Conservation (phyloP, 2,329 filamentous ascomycete genomes). For the Ascocoryne sarcoides region DNA sequence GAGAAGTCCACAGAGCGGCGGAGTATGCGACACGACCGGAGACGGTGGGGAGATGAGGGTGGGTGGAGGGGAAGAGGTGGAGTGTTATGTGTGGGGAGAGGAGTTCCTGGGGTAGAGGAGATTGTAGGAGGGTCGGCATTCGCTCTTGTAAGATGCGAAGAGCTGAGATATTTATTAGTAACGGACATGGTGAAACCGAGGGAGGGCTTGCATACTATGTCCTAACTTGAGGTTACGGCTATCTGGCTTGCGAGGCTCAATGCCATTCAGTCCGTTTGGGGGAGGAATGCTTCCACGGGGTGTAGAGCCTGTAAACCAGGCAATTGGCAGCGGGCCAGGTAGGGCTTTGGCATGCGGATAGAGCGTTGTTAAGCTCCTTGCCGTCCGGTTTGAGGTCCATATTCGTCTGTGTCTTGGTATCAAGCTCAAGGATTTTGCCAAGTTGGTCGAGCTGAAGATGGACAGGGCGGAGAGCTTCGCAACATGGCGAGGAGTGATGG, state of each 20-base stretch:
- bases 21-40: slow-evolving; percentile 84
- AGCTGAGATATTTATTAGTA: slow-evolving; percentile 35
- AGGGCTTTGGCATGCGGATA: no score
- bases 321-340: slow-evolving; percentile 29
- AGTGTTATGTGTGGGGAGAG: slow-evolving; percentile 66
- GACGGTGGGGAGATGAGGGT: slow-evolving; percentile 85
- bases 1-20: slow-evolving; percentile 90
- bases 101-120: slow-evolving; percentile 63
- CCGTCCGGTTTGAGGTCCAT: slow-evolving; percentile 4
- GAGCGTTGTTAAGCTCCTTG: slow-evolving; percentile 21
- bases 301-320: slow-evolving; percentile 38
- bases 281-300: slow-evolving; percentile 10
- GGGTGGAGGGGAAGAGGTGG: slow-evolving; percentile 65
- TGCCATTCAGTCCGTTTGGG: slow-evolving; percentile 1
- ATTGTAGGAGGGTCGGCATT: slow-evolving; percentile 58
- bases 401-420: neutral
- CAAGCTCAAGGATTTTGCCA: neutral
- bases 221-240: slow-evolving; percentile 49
- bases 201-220: slow-evolving; percentile 22
- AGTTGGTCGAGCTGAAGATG: neutral
- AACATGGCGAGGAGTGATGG: slow-evolving; percentile 17
- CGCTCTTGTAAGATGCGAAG: slow-evolving; percentile 56
- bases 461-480: slow-evolving; percentile 10
- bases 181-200: neutral
- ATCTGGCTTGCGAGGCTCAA: slow-evolving; percentile 34